Percentiles rank a stretch among this genome's conserved stretches.
phyloP scores from a whole-genome alignment of 345 rosid genomes.

The Euclidium syriacum region DNA sequence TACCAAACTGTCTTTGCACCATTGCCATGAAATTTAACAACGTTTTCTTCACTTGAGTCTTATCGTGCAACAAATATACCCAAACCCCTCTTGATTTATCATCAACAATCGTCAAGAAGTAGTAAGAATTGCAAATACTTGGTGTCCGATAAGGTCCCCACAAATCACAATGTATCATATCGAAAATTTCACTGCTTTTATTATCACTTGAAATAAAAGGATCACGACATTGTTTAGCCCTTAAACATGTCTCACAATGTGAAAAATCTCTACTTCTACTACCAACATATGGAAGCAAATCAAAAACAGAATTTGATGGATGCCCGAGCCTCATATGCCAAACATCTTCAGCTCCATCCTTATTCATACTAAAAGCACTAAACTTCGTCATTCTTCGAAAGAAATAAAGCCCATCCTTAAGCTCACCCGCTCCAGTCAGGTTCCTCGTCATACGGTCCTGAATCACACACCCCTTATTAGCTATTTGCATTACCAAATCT shows the following conservation, averaged over 20 bases:
- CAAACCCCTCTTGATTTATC: background rate
- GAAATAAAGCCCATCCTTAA: too few relatives aligned
- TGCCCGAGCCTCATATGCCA: background rate
- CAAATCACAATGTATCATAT: background rate
- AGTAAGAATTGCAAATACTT: too few relatives aligned
- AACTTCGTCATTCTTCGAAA: too few relatives aligned
- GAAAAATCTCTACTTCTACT: too few relatives aligned
- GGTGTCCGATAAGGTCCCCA: too few relatives aligned
- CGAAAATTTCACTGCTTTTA: background rate
- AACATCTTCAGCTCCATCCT: too few relatives aligned
- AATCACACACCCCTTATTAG: too few relatives aligned
- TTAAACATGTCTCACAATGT: too few relatives aligned
- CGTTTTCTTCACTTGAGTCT: background rate
- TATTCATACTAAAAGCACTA: too few relatives aligned
- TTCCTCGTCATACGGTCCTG: background rate
- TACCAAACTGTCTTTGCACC: rapidly evolving
- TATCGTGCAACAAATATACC: background rate
- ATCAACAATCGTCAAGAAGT: background rate
- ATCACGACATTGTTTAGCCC: background rate
- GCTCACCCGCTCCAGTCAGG: background rate
- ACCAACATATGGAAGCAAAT: too few relatives aligned
- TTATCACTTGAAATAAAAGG: background rate
- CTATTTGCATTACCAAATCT: too few relatives aligned
- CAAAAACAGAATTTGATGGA: background rate
- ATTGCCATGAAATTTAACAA: background rate